Evolutionary conservation across 2,329 filamentous ascomycete genomes (phyloP), one percentile per base, ranked within the genome.

Genomic region (Pezicula rhizophila): DNA sequence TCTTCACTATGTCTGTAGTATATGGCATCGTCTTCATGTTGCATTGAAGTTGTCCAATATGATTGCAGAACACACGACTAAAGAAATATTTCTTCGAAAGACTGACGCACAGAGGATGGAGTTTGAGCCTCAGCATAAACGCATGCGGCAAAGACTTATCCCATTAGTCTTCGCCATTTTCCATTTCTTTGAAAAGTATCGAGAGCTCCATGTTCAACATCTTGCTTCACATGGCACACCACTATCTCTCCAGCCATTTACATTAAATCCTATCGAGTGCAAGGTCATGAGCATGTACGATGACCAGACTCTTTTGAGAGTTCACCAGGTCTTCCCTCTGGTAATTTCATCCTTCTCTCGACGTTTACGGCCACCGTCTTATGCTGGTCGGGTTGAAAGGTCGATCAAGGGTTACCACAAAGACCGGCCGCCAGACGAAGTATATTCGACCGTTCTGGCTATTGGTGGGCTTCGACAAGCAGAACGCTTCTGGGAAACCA

Each of bases 111-210:
- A 81, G 59, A 73, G 71, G 49, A 61, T 64, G 17, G 78, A 80
- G 42, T 85, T 84, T 56, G 77, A 78, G 15, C 74, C 78, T 1
- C 80, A 84, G 59, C 70, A 74, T 53, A 77, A 80, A 62, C 74
- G 81, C 12, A 84, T 85, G 81, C 77, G 80, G 42, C 77, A 79
- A 52, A 74, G 81, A 44, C 67, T 85, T 8, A 81, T 83, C 48
- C 81, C 81, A 1, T 63, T 84, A 7, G 70, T 85, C 14, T 84
- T 85, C 55, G 83, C 80, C 11, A 70, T 83, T 20, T 84, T 84
- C 55, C 81, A 85, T 61, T 85, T 85, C 59, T 84, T 85, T 60
- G 81, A 85, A 61, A 80, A 72, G 1, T 84, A 82, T 59, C 76
- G 81, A 50, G 74, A 71, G 35, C 67, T 82, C 2, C 79, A 84